Evolutionary conservation across 2,329 filamentous ascomycete genomes (phyloP), one percentile per base, ranked within the genome.

Genomic region (Phaeosphaeria sp.): DNA sequence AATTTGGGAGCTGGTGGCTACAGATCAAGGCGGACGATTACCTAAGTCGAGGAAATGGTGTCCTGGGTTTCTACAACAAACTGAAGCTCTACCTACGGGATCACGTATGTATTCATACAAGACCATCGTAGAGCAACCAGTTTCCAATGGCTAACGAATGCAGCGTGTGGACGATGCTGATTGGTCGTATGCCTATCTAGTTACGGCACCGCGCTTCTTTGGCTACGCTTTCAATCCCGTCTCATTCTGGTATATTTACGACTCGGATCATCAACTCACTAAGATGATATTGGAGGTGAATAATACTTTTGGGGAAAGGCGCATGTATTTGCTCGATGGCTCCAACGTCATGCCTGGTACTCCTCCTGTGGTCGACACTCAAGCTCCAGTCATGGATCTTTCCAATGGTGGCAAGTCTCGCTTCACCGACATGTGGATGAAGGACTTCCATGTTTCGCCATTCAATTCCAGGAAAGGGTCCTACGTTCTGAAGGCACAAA

Each of bases 211-310:
- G 5, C 83, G 83, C 27, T 89, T 92, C 59, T 73, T 91, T 6
- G 87, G 88, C 2, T 91, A 90, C 69, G 85, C 86, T 21, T 92
- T 91, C 76, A 93, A 92, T 65, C 89, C 89, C 0, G 88, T 90
- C 2, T 92, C 89, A 0, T 91, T 93, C 67, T 93, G 90, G 89
- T 92, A 92, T 64, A 82, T 93, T 2, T 93, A 93, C 71, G 84
- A 87, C 13, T 64, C 76, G 0, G 75, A 84, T 8, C 83, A 83
- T 56, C 75, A 82, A 6, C 79, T 93, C 15, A 83, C 81, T 22
- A 87, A 87, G 54, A 87, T 92, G 76, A 81, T 93, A 1, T 71
- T 91, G 1, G 90, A 93, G 72, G 88, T 92, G 46, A 91, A 91
- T 75, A 92, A 92, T 66, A 91, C 89, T 0, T 92, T 91, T 68